A percentile compares a stretch with the other conserved stretches of the same genome.
Evolutionary conservation across 2,329 filamentous ascomycete species (phyloP).

Genomic region (Huntiella bhutanensis): DNA sequence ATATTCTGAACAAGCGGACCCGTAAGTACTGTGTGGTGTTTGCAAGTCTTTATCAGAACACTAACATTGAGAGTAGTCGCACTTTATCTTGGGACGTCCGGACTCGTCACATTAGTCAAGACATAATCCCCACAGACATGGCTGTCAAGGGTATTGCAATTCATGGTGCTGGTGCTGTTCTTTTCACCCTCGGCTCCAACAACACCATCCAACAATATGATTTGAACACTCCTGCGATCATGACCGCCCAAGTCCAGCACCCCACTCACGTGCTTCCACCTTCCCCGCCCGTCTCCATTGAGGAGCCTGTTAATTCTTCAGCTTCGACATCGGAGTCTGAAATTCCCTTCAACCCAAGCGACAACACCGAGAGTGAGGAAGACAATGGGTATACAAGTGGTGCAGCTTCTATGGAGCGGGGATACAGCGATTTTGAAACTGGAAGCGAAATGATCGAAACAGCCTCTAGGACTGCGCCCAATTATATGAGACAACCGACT

Average conservation of each 20-base stretch:
- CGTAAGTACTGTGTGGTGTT: no score
- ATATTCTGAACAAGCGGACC: no score
- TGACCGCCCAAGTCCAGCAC: constrained; percentile 76
- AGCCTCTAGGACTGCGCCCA: no score
- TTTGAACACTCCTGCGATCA: no score
- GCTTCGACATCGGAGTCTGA: constrained; percentile 35
- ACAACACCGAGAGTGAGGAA: constrained; percentile 52
- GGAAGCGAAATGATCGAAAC: no score
- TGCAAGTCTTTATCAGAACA: constrained; percentile 25
- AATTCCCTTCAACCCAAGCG: constrained; percentile 34
- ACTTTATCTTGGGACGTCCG: constrained; percentile 92
- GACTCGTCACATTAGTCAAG: constrained; percentile 90
- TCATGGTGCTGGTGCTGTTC: constrained; percentile 72
- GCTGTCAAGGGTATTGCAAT: constrained; percentile 66
- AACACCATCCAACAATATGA: constrained; percentile 85
- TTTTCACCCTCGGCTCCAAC: constrained; percentile 79
- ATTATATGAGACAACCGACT: no score
- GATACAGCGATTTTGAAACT: constrained; percentile 2
- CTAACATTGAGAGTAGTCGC: constrained; percentile 25
- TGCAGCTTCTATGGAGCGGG: neutral
- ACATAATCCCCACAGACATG: constrained; percentile 64
- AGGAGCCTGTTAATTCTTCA: constrained; percentile 23
- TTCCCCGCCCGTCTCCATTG: constrained; percentile 63
- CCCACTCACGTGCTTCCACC: constrained; percentile 60
- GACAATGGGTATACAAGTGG: constrained; percentile 21